These are phyloP conservation scores for Quercus alba DNA, from an alignment of 306 rosid species.

Conservation along the genomic window DNA sequence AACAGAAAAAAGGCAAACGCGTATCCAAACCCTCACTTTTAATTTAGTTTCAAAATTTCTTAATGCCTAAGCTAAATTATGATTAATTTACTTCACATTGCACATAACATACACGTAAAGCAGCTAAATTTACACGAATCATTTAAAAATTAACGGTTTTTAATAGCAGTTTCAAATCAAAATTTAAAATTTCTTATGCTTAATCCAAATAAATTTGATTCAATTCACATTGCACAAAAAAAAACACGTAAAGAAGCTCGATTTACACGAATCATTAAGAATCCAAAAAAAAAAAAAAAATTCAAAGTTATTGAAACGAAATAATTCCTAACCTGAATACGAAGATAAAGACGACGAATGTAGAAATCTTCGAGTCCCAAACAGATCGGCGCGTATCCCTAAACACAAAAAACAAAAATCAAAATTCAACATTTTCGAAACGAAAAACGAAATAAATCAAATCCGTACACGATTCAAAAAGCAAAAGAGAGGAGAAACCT, in stretches of 20 bases:
- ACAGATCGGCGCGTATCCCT: slow-evolving; percentile 94
- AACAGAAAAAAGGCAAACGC: too few relatives aligned
- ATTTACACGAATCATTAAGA: neutral
- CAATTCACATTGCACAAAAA: neutral
- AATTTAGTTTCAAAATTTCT: too few relatives aligned
- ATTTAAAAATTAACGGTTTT: too few relatives aligned
- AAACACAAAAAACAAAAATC: neutral
- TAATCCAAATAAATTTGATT: neutral
- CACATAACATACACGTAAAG: too few relatives aligned
- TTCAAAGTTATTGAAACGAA: neutral
- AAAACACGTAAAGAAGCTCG: neutral
- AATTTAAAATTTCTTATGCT: neutral
- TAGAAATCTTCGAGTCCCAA: slow-evolving; percentile 92
- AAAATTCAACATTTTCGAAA: too few relatives aligned
- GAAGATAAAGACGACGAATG: slow-evolving; percentile 74
- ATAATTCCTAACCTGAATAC: slow-evolving; percentile 58
- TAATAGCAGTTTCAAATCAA: neutral
- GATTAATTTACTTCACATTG: too few relatives aligned
- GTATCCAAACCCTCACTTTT: too few relatives aligned
- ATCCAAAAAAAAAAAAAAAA: neutral
- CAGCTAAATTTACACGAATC: too few relatives aligned
- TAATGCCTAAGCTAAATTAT: too few relatives aligned
- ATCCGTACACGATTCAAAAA: neutral
- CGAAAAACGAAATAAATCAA: neutral
- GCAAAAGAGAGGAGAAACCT: slow-evolving; percentile 29